phyloP scores from a whole-genome alignment of 2,329 filamentous ascomycete species.

The Ophiocordyceps camponoti-leonardi region DNA sequence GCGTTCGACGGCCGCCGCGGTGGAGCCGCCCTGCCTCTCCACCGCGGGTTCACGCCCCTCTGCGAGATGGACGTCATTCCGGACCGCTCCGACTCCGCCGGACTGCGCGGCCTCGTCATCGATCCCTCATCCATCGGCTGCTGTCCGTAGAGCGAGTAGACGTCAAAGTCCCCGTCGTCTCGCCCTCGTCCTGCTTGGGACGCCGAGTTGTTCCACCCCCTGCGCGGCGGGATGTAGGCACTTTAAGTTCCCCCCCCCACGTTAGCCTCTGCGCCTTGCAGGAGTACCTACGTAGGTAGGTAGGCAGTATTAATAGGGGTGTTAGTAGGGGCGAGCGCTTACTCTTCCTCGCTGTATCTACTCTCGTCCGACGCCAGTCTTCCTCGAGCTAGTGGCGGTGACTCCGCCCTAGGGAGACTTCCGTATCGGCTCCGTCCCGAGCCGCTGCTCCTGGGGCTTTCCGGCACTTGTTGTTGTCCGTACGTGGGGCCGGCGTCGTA shows the following conservation, averaged over 20 bases:
- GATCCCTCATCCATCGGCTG: constrained; percentile 27
- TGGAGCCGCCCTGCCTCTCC: constrained; percentile 26
- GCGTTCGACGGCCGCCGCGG: neutral
- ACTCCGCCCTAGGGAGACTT: constrained; percentile 40
- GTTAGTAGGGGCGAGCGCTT: constrained; percentile 13
- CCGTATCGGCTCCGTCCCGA: neutral
- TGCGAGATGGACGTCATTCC: constrained; percentile 87
- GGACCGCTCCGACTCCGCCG: constrained; percentile 60
- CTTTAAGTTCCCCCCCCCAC: too few relatives aligned
- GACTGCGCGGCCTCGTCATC: constrained; percentile 42
- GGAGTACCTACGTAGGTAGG: too few relatives aligned
- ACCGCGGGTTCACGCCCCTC: constrained; percentile 73
- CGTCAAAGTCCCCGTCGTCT: constrained; percentile 28
- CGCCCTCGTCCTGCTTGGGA: constrained; percentile 2
- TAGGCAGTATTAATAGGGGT: too few relatives aligned
- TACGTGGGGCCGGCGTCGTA: constrained; percentile 20
- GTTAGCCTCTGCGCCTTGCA: too few relatives aligned
- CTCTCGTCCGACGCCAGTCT: constrained; percentile 34
- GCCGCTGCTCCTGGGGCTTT: neutral
- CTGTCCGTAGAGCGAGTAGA: constrained; percentile 69
- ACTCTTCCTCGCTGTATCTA: constrained; percentile 59
- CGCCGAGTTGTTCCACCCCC: constrained; percentile 31
- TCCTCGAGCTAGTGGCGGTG: constrained; percentile 42
- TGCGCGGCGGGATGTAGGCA: constrained; percentile 37
- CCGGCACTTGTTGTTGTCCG: too few relatives aligned